Conservation (phyloP, 176 grass and related monocot genomes). For the Hsuehochloa calcarea region DNA sequence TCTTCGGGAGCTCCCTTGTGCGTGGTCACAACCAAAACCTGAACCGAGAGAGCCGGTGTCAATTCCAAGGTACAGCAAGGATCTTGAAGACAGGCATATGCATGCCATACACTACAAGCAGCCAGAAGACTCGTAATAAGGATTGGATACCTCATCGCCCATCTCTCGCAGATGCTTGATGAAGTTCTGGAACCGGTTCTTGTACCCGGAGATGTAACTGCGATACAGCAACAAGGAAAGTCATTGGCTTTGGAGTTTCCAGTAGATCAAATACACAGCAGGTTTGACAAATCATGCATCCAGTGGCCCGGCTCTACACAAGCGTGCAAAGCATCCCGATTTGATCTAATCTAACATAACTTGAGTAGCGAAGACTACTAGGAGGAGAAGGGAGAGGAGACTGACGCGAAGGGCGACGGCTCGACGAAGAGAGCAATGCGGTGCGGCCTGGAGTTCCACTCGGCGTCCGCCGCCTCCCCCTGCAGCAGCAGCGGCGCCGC, state of each 20-base stretch:
- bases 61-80: conserved; percentile 13
- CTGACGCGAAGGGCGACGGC: conserved; percentile 90
- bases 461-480: conserved; percentile 38
- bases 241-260: conserved; percentile 18
- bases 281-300: conserved; percentile 16
- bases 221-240: conserved; percentile 7
- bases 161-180: conserved; percentile 95
- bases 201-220: conserved; percentile 93
- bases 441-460: conserved; percentile 57
- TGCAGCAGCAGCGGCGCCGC: conserved; percentile 36
- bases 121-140: neutral
- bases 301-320: neutral
- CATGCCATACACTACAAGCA: neutral
- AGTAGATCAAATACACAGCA: neutral
- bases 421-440: conserved; percentile 93
- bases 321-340: conserved; percentile 24
- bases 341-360: conserved; percentile 13
- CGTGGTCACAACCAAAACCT: conserved; percentile 94
- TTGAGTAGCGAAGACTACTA: neutral
- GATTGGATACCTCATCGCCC: conserved; percentile 73
- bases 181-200: conserved; percentile 98
- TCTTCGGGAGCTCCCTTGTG: conserved; percentile 91
- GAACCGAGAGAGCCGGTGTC: conserved; percentile 2
- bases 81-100: neutral
- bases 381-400: conserved; percentile 6